Percentiles rank a stretch among this genome's conserved stretches.
Evolutionary conservation across 768 basidiomycete species (phyloP).

Genomic region (Lactifluus pinguis): DNA sequence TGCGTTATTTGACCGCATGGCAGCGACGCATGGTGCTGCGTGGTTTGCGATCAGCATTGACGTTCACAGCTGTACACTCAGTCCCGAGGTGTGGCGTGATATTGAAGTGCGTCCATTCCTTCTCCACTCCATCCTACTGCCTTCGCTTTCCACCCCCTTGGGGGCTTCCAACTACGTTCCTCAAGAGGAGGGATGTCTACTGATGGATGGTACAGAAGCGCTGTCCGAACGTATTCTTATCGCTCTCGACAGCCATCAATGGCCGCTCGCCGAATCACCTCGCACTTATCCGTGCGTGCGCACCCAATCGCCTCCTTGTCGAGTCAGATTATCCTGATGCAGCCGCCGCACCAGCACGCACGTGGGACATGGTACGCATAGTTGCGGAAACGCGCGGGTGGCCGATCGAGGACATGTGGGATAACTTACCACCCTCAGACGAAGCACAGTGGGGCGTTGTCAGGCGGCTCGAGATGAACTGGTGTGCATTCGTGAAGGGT

Average conservation of each 20-base stretch:
- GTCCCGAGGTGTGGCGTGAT: slow-evolving; percentile 60
- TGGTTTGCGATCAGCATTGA: slow-evolving; percentile 74
- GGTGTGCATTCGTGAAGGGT: slow-evolving; percentile 49
- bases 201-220: slow-evolving; percentile 37
- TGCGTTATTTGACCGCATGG: slow-evolving; percentile 54
- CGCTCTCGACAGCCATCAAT: slow-evolving; percentile 82
- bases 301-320: slow-evolving; percentile 60
- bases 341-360: slow-evolving; percentile 43
- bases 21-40: slow-evolving; percentile 42
- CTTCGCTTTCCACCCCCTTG: neutral
- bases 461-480: slow-evolving; percentile 59
- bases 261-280: slow-evolving; percentile 54
- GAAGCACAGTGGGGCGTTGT: slow-evolving; percentile 53
- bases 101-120: slow-evolving; percentile 53
- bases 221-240: slow-evolving; percentile 75
- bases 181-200: neutral
- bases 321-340: slow-evolving; percentile 82
- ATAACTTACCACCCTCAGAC: slow-evolving; percentile 28
- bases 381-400: slow-evolving; percentile 74
- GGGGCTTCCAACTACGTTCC: neutral
- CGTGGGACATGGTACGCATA: slow-evolving; percentile 69
- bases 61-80: slow-evolving; percentile 85
- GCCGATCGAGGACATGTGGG: slow-evolving; percentile 44
- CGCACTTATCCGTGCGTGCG: slow-evolving; percentile 54
- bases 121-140: neutral